Evolutionary conservation across 352 stramenopile species (phyloP), one percentile per base, ranked within the genome.

Genomic region (Pseudoperonospora humuli): DNA sequence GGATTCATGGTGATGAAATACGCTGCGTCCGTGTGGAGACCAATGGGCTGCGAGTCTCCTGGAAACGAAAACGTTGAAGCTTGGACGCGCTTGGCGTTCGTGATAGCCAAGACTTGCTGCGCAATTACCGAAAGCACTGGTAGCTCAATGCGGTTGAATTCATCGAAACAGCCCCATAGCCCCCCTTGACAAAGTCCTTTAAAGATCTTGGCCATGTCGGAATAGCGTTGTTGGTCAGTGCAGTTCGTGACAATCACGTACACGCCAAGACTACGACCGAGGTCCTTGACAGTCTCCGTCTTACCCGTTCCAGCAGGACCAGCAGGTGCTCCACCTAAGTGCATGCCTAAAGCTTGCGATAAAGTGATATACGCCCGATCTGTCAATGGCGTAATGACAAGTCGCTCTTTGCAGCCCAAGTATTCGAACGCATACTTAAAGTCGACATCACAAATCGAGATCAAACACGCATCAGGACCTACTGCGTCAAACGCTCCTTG

Each of bases 1-100:
- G 90, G 90, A 67, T 97, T 97, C 90, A 97, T 97, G 20, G 90
- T 97, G 51, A 97, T 93, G 44, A 96, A 90, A 61, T 86, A 90
- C 15, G 72, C 70, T 2, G 71, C 73, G 27, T 87, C 75, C 1
- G 59, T 54, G 21, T 85, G 70, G 0, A 90, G 54, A 2, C 57
- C 41, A 20, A 90, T 87, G 2, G 67, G 45, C 13, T 74, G 50
- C 3, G 75, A 63, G 23, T 87, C 77, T 3, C 77, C 75, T 6
- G 77, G 77, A 41, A 90, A 90, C 1, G 61, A 63, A 20, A 90
- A 87, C 21, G 56, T 70, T 14, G 59, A 28, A 8, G 63, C 60
- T 15, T 75, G 56, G 0, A 84, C 17, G 0, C 75, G 69, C 38
- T 87, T 86, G 5, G 78, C 78, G 18, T 76, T 86, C 3, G 72